phyloP scores from a whole-genome alignment of 78 protist species.

The Mastigamoeba balamuthi region DNA sequence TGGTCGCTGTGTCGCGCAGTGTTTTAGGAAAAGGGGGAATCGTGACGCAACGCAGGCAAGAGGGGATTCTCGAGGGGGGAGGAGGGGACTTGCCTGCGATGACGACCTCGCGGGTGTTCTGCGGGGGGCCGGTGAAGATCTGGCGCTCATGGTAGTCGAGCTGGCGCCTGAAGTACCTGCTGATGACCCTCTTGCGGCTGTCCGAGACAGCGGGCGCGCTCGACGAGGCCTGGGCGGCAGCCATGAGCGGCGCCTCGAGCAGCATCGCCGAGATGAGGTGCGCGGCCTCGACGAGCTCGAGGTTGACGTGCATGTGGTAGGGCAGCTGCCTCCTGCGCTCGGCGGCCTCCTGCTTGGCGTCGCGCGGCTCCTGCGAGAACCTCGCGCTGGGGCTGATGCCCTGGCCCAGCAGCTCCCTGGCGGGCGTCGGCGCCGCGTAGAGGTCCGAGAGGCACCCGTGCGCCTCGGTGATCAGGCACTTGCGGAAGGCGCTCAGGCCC shows the following conservation, averaged over 20 bases:
- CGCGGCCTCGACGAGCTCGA: slow-evolving; percentile 83
- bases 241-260: slow-evolving; percentile 78
- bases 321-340: slow-evolving; percentile 75
- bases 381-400: slow-evolving; percentile 29
- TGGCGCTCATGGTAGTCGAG: slow-evolving; percentile 58
- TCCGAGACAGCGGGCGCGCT: neutral
- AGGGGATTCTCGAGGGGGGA: neutral
- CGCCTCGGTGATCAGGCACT: slow-evolving; percentile 73
- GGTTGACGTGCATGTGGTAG: slow-evolving; percentile 91
- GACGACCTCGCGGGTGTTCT: slow-evolving; percentile 73
- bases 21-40: too few species aligned
- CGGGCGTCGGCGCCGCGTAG: neutral
- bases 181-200: slow-evolving; percentile 8
- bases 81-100: slow-evolving; percentile 5
- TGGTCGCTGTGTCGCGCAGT: too few species aligned
- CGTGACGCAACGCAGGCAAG: neutral
- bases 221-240: slow-evolving; percentile 48
- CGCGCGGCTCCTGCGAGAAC: neutral
- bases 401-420: slow-evolving; percentile 82
- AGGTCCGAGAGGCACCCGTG: slow-evolving; percentile 67
- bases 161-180: slow-evolving; percentile 61
- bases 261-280: slow-evolving; percentile 78
- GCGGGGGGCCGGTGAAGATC: slow-evolving; percentile 78
- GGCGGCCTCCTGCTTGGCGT: slow-evolving; percentile 44
- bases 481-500: slow-evolving; percentile 89